Evolutionary conservation across 2,329 filamentous ascomycete species (phyloP).

Genomic region (Zasmidium cellare): DNA sequence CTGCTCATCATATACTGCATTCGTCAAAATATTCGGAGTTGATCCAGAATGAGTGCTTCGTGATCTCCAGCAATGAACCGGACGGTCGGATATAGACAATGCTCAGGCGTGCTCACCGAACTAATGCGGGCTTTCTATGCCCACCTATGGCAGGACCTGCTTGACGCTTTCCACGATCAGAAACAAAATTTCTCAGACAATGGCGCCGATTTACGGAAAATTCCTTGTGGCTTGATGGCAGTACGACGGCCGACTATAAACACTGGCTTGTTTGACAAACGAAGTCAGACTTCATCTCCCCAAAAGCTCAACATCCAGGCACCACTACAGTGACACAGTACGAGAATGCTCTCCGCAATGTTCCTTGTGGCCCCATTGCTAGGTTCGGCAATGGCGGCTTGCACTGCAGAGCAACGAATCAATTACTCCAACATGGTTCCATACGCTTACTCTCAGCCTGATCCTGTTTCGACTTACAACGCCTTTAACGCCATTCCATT

Average conservation of each 20-base stretch:
- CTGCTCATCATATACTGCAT: not conserved
- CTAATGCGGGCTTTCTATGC: not conserved
- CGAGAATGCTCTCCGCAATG: not conserved
- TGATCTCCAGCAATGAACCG: not conserved
- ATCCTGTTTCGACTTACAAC: not conserved
- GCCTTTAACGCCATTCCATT: conserved; percentile 12
- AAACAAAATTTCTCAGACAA: too few relatives aligned
- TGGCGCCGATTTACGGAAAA: not conserved
- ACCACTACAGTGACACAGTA: not conserved
- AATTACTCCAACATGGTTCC: conserved; percentile 2
- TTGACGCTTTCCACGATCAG: not conserved
- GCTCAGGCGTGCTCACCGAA: not conserved
- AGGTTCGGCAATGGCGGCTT: not conserved
- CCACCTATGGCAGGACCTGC: not conserved
- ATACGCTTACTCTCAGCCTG: conserved; percentile 11
- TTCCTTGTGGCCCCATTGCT: not conserved
- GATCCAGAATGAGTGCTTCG: not conserved
- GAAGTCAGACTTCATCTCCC: not conserved
- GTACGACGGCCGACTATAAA: not conserved
- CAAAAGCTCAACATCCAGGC: not conserved
- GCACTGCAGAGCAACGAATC: not conserved
- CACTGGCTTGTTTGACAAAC: not conserved
- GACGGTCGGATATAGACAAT: not conserved
- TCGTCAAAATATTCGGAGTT: not conserved
- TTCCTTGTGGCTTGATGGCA: not conserved